Evolutionary conservation across 495 filamentous ascomycete genomes (phyloP).

Genomic region (Talaromyces proteolyticus): DNA sequence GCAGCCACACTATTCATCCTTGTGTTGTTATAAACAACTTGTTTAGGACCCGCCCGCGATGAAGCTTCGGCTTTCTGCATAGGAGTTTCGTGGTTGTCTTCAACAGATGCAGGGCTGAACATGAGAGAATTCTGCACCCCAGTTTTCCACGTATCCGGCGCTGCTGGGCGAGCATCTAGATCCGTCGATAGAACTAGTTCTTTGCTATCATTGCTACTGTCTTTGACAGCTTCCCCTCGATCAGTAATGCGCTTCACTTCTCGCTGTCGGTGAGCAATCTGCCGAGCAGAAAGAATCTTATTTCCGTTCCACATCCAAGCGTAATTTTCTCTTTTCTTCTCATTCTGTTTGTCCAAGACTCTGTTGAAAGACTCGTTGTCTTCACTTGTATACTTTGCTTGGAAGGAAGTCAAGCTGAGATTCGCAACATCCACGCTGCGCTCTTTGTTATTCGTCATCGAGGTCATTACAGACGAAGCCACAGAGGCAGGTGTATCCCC

Average conservation of each 20-base stretch:
- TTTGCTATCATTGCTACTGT: constrained; percentile 42
- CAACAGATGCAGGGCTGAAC: constrained; percentile 68
- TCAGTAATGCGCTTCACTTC: constrained; percentile 56
- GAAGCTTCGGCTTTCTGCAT: constrained; percentile 59
- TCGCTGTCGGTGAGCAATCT: constrained; percentile 71
- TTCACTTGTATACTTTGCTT: constrained; percentile 90
- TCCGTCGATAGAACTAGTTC: constrained; percentile 50
- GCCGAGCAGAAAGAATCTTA: constrained; percentile 80
- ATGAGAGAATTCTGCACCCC: constrained; percentile 79
- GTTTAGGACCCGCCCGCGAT: constrained; percentile 71
- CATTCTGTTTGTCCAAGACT: constrained; percentile 86
- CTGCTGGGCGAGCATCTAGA: constrained; percentile 65
- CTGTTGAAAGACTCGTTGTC: constrained; percentile 96
- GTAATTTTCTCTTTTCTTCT: constrained; percentile 72
- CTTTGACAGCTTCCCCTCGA: constrained; percentile 33
- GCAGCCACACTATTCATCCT: constrained; percentile 41
- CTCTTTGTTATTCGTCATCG: constrained; percentile 10
- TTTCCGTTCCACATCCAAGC: constrained; percentile 85
- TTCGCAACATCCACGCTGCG: constrained; percentile 62
- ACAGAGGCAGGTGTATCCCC: constrained; percentile 51
- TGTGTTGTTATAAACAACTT: constrained; percentile 80
- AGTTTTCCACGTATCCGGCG: constrained; percentile 69
- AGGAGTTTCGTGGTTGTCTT: constrained; percentile 59
- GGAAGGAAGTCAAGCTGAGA: constrained; percentile 78
- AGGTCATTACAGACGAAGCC: constrained; percentile 33